Evolutionary conservation across 352 stramenopile genomes (phyloP).

Genomic region (Peronospora destructor): DNA sequence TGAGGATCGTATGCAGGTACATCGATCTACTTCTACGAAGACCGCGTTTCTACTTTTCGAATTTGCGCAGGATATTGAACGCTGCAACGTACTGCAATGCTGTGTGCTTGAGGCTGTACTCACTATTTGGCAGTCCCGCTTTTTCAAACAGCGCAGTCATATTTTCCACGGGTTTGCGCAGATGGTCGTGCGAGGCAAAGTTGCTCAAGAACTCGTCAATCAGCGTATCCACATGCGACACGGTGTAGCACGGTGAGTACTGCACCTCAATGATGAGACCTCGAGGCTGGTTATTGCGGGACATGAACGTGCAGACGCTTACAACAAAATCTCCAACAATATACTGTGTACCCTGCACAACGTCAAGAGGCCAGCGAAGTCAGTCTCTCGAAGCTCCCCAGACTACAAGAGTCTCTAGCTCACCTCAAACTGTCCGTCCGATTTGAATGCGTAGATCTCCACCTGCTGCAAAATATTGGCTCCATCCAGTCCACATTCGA

Average conservation of each 20-base stretch:
- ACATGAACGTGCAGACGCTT: constrained; percentile 85
- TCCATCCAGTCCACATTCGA: constrained; percentile 78
- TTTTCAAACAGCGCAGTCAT: constrained; percentile 65
- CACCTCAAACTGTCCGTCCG: constrained; percentile 81
- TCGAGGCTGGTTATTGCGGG: constrained; percentile 70
- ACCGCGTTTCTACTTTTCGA: constrained; percentile 44
- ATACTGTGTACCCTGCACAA: constrained; percentile 60
- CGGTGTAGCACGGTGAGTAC: constrained; percentile 77
- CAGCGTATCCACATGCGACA: constrained; percentile 66
- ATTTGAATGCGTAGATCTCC: constrained; percentile 87
- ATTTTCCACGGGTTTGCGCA: constrained; percentile 75
- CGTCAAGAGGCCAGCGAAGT: background rate
- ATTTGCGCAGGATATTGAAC: constrained; percentile 82
- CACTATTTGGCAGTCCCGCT: constrained; percentile 48
- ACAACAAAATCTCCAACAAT: constrained; percentile 79
- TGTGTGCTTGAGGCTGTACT: constrained; percentile 86
- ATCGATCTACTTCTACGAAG: too few relatives aligned
- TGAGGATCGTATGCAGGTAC: too few relatives aligned
- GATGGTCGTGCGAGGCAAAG: constrained; percentile 52
- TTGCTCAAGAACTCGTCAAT: constrained; percentile 80
- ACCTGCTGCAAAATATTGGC: constrained; percentile 84
- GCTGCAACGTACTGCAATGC: constrained; percentile 82
- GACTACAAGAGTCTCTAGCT: background rate
- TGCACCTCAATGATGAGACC: constrained; percentile 80
- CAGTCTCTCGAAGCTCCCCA: background rate